phyloP scores from a whole-genome alignment of 495 filamentous ascomycete genomes.

The Aspergillus olivimuriae region DNA sequence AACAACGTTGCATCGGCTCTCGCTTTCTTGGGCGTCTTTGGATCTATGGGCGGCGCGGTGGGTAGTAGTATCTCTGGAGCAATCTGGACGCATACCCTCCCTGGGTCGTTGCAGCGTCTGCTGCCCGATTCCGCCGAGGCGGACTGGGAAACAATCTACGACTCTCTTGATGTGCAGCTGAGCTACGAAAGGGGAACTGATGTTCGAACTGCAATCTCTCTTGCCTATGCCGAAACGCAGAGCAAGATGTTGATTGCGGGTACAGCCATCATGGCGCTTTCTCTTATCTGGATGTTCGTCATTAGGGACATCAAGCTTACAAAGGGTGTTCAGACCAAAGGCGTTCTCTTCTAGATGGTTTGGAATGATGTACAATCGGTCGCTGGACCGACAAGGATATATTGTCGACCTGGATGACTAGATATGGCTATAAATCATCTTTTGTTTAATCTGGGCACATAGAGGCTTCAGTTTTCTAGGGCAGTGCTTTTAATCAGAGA shows the following conservation, averaged over 20 bases:
- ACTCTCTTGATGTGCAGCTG: slow-evolving; percentile 42
- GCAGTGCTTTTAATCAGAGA: no score
- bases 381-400: no score
- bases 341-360: slow-evolving; percentile 22
- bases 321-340: slow-evolving; percentile 36
- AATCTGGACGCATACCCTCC: slow-evolving; percentile 63
- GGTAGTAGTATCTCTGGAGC: slow-evolving; percentile 58
- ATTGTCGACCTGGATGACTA: no score
- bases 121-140: slow-evolving; percentile 44
- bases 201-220: slow-evolving; percentile 46
- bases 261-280: slow-evolving; percentile 41
- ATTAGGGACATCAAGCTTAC: slow-evolving; percentile 55
- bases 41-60: slow-evolving; percentile 59
- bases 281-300: slow-evolving; percentile 35
- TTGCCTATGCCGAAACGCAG: slow-evolving; percentile 51
- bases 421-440: no score
- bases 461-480: no score
- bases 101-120: slow-evolving; percentile 41
- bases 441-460: no score
- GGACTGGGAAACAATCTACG: slow-evolving; percentile 48
- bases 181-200: slow-evolving; percentile 45
- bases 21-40: slow-evolving; percentile 56
- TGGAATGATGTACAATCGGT: no score
- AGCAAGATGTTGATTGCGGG: slow-evolving; percentile 48
- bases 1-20: slow-evolving; percentile 61